These are phyloP conservation scores for Raddia guianensis DNA, from an alignment of 176 grass and related monocot genomes.

Conservation along the genomic window DNA sequence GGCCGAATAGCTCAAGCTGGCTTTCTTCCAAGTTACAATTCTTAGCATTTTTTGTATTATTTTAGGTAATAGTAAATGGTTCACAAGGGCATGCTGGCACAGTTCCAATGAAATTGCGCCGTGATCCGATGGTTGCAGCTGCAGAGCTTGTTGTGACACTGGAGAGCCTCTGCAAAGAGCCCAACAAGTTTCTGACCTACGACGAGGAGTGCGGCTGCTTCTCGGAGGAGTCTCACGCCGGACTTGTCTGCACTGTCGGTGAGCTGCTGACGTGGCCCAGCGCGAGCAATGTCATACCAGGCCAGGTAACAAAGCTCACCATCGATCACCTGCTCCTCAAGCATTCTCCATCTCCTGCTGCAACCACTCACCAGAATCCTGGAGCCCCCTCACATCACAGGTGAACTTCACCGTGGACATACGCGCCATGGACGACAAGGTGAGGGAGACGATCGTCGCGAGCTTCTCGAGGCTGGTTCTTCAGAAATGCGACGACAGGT, in stretches of 20 bases:
- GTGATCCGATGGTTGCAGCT: slow-evolving; percentile 91
- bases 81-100: slow-evolving; percentile 93
- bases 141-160: slow-evolving; percentile 87
- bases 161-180: slow-evolving; percentile 84
- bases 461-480: slow-evolving; percentile 77
- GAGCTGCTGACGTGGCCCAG: slow-evolving; percentile 89
- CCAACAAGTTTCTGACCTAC: slow-evolving; percentile 56
- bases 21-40: background rate
- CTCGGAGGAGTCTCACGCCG: slow-evolving; percentile 66
- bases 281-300: slow-evolving; percentile 94
- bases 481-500: slow-evolving; percentile 61
- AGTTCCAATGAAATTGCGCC: slow-evolving; percentile 94
- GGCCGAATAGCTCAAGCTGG: background rate
- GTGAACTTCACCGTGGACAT: slow-evolving; percentile 98
- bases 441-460: slow-evolving; percentile 64
- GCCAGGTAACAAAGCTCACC: slow-evolving; percentile 57
- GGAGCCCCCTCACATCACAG: slow-evolving; percentile 12
- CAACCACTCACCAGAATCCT: background rate
- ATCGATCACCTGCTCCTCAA: background rate
- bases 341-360: background rate
- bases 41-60: background rate
- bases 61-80: slow-evolving; percentile 82
- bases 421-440: slow-evolving; percentile 75
- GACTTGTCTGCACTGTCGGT: slow-evolving; percentile 93
- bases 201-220: slow-evolving; percentile 66